Conservation (phyloP, 1,139 yeast species). For the Geotrichum cucujoidarum region DNA sequence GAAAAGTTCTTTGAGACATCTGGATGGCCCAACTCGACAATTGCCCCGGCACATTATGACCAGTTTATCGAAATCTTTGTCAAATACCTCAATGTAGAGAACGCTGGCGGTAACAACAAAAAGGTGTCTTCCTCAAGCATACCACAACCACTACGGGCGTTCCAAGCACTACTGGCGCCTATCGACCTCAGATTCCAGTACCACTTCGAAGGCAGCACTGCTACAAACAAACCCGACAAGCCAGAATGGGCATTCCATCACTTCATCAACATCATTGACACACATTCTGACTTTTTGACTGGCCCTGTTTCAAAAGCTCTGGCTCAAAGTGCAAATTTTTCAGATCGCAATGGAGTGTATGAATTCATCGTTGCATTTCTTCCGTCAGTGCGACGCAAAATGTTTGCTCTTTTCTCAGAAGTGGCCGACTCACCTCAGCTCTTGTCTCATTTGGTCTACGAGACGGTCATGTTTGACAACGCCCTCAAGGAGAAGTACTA, state of each 20-base stretch:
- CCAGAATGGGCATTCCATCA: conserved; percentile 78
- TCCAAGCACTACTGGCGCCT: conserved; percentile 52
- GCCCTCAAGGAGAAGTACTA: conserved; percentile 49
- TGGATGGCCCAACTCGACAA: conserved; percentile 16
- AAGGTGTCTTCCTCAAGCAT: conserved; percentile 2
- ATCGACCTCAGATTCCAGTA: conserved; percentile 60
- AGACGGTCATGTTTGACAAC: conserved; percentile 56
- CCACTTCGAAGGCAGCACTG: conserved; percentile 60
- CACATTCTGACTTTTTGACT: conserved; percentile 42
- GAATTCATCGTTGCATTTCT: conserved; percentile 57
- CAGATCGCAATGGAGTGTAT: conserved; percentile 35
- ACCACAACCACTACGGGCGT: conserved; percentile 54
- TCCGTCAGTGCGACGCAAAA: conserved; percentile 48
- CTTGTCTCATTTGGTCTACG: conserved; percentile 57
- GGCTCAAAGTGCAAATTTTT: conserved; percentile 29
- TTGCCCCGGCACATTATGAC: background rate
- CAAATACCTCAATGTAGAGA: conserved; percentile 9
- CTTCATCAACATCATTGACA: conserved; percentile 47
- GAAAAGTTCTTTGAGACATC: conserved; percentile 1
- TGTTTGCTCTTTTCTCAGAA: conserved; percentile 37
- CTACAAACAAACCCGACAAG: conserved; percentile 64
- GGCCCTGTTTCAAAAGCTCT: conserved; percentile 36
- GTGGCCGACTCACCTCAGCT: conserved; percentile 46
- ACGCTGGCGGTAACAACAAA: background rate
- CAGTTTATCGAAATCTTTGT: conserved; percentile 7